These are phyloP conservation scores for Kuraishia floccosa DNA, from an alignment of 805 yeast species.

Conservation along the genomic window DNA sequence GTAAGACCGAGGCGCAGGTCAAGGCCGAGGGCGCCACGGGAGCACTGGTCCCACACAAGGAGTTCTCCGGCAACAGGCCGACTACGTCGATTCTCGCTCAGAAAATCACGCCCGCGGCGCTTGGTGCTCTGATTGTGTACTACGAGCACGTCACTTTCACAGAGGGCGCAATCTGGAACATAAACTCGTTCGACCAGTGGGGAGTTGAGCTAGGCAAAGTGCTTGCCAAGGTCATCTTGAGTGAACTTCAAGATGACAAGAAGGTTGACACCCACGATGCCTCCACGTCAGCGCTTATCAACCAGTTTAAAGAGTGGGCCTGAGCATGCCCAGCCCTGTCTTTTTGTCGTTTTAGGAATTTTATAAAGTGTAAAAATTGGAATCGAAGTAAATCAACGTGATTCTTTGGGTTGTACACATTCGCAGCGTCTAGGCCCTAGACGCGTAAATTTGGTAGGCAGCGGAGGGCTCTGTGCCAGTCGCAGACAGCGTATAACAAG, in stretches of 20 bases:
- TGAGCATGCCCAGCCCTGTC: too few species aligned
- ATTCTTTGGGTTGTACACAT: too few species aligned
- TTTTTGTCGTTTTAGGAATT: too few species aligned
- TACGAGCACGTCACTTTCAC: slow-evolving; percentile 96
- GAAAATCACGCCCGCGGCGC: slow-evolving; percentile 90
- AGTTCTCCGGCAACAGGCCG: slow-evolving; percentile 97
- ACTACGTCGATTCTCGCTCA: slow-evolving; percentile 95
- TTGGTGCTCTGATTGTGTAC: slow-evolving; percentile 95
- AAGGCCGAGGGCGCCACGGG: slow-evolving; percentile 85
- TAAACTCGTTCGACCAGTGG: slow-evolving; percentile 99
- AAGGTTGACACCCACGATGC: slow-evolving; percentile 68
- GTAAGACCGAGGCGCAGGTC: slow-evolving; percentile 78
- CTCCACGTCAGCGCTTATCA: slow-evolving; percentile 86
- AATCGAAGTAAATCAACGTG: too few species aligned
- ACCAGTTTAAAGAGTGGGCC: slow-evolving; percentile 87
- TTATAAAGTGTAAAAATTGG: too few species aligned
- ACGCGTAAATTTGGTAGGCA: too few species aligned
- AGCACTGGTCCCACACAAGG: slow-evolving; percentile 86
- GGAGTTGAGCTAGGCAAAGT: slow-evolving; percentile 99
- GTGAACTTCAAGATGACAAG: slow-evolving; percentile 61
- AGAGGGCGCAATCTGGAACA: slow-evolving; percentile 99
- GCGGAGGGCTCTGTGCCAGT: too few species aligned
- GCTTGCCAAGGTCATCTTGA: slow-evolving; percentile 90
- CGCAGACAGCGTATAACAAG: too few species aligned
- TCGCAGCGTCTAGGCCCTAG: too few species aligned